Base-by-base conservation (phyloP, 768 basidiomycete species). In the Lactarius tabidus region DNA sequence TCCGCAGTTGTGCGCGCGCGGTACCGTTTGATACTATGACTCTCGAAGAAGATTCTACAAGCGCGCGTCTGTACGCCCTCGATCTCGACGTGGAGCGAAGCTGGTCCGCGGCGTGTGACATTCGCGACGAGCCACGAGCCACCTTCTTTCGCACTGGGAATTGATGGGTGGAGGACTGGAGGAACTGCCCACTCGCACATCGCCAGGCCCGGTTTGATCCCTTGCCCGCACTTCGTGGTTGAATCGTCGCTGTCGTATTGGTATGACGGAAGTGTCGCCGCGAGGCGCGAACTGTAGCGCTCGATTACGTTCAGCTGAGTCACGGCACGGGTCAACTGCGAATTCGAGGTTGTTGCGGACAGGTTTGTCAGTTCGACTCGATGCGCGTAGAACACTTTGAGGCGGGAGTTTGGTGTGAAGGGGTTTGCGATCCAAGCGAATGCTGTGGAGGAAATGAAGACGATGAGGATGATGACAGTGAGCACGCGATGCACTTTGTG, bases 371-470 rank as follows among this genome's bases (percentile, higher is more conserved):
- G 74, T 56, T 81, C 76, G 7, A 90, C 76, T 1, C 72, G 77
- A 71, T 92, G 91, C 57, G 80, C 79, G 79, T 91, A 93, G 74
- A 80, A 90, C 1, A 91, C 75, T 67, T 90, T 91, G 70, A 91
- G 75, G 0, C 89, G 90, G 6, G 81, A 73, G 26, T 81, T 73
- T 45, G 78, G 74, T 18, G 82, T 64, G 77, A 93, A 92, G 0
- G 90, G 90, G 75, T 85, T 85, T 8, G 73, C 76, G 7, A 80
- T 62, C 72, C 80, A 78, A 59, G 75, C 72, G 69, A 80, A 85
- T 15, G 75, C 59, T 0, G 81, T 82, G 65, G 72, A 73, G 7
- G 65, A 59, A 6, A 71, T 56, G 67, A 86, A 81, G 7, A 83
- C 48, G 10, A 78, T 39, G 28, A 84, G 61, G 10, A 79, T 71